These are phyloP conservation scores for Endothia cerciana DNA, from an alignment of 2,329 filamentous ascomycete genomes.

Conservation along the genomic window DNA sequence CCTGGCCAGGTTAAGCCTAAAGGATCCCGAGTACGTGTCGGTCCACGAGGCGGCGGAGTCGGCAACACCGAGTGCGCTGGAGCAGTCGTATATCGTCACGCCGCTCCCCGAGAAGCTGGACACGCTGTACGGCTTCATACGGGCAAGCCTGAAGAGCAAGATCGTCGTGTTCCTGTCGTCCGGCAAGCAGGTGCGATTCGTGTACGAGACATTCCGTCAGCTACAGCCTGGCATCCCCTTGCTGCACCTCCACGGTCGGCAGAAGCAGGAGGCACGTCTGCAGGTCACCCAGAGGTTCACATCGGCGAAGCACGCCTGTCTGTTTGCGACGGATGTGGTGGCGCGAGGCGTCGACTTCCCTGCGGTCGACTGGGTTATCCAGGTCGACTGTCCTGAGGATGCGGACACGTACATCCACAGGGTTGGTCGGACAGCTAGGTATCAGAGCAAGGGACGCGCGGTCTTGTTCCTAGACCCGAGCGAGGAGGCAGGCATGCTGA, in stretches of 20 bases:
- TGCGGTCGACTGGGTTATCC: constrained; percentile 97
- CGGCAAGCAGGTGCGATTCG: constrained; percentile 94
- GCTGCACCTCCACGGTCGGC: constrained; percentile 88
- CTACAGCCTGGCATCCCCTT: constrained; percentile 93
- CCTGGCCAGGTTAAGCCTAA: constrained; percentile 82
- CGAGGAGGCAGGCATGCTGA: constrained; percentile 90
- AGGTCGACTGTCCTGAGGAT: constrained; percentile 95
- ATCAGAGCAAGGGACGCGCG: constrained; percentile 83
- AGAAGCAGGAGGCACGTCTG: constrained; percentile 86
- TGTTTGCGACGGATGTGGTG: constrained; percentile 95
- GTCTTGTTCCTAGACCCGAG: constrained; percentile 91
- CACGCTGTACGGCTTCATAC: constrained; percentile 90
- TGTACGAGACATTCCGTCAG: constrained; percentile 90
- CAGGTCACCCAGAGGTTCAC: constrained; percentile 88
- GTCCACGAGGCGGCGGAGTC: constrained; percentile 82
- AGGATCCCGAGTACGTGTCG: constrained; percentile 91
- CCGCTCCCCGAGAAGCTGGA: constrained; percentile 88
- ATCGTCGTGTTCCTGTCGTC: constrained; percentile 95
- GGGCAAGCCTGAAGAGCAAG: constrained; percentile 88
- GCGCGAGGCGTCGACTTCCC: constrained; percentile 95
- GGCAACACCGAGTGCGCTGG: constrained; percentile 81
- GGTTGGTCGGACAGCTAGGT: constrained; percentile 92
- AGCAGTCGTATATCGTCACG: constrained; percentile 89
- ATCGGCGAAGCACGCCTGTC: constrained; percentile 77
- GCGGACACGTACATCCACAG: constrained; percentile 97